Percentiles rank a stretch among this genome's conserved stretches.
Conservation (phyloP, 108 stramenopile genomes). For the Discostella stelligeroides region DNA sequence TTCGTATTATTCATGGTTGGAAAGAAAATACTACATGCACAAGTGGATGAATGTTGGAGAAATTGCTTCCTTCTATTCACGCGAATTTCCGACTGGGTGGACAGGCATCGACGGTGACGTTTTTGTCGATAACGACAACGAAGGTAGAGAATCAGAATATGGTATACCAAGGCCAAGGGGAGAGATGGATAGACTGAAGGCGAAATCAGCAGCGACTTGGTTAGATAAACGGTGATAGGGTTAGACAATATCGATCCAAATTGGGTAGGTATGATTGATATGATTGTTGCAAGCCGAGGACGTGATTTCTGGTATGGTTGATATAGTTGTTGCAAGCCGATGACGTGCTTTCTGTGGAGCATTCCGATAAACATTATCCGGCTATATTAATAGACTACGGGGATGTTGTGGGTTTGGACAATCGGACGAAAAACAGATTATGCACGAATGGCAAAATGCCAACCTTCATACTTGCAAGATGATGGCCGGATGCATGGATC, state of each 20-base stretch:
- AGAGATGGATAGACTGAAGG: too few species aligned
- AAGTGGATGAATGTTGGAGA: slow-evolving; percentile 64
- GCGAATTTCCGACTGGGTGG: too few species aligned
- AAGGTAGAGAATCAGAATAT: too few species aligned
- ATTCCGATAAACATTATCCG: slow-evolving; percentile 89
- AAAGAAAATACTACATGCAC: slow-evolving; percentile 51
- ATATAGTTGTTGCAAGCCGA: too few species aligned
- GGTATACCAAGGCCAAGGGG: too few species aligned
- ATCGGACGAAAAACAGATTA: slow-evolving; percentile 41
- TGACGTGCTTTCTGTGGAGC: slow-evolving; percentile 89
- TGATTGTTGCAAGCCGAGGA: slow-evolving; percentile 76
- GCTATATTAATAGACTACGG: slow-evolving; percentile 86
- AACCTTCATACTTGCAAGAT: too few species aligned
- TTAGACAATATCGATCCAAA: slow-evolving; percentile 60
- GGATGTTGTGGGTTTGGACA: slow-evolving; percentile 77
- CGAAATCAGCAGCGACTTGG: too few species aligned
- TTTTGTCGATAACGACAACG: too few species aligned
- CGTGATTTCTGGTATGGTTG: too few species aligned
- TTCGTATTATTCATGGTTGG: slow-evolving; percentile 67
- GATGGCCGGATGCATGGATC: slow-evolving; percentile 77
- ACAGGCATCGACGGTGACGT: too few species aligned
- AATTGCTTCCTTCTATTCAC: too few species aligned
- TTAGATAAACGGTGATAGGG: too few species aligned
- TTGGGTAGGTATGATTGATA: slow-evolving; percentile 90
- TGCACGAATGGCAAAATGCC: slow-evolving; percentile 66